Conservation (phyloP, 768 basidiomycete species). For the Pulveroboletus sp. region DNA sequence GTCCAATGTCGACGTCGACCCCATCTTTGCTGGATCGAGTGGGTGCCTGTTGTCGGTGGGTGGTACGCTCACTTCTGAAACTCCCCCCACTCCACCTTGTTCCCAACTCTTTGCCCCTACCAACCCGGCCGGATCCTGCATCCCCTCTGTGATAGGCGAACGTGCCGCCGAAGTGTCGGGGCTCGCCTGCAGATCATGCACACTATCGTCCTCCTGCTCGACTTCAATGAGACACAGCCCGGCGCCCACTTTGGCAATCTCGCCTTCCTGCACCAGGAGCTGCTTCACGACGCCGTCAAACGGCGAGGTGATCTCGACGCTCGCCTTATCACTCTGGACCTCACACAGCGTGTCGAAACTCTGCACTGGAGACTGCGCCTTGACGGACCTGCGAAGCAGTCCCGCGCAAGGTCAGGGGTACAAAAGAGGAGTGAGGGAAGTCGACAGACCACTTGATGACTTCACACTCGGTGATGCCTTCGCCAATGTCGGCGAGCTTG, state of each 20-base stretch:
- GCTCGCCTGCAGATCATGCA: not conserved
- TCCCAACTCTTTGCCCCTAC: not conserved
- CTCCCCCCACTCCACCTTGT: not conserved
- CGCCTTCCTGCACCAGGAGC: slow-evolving; percentile 72
- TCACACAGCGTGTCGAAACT: slow-evolving; percentile 76
- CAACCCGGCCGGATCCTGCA: slow-evolving; percentile 16
- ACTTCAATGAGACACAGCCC: slow-evolving; percentile 77
- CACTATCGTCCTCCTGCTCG: slow-evolving; percentile 46
- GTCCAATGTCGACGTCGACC: slow-evolving; percentile 15
- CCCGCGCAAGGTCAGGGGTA: not conserved
- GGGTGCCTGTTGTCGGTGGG: slow-evolving; percentile 42
- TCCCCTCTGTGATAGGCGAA: not conserved
- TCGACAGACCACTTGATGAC: slow-evolving; percentile 73
- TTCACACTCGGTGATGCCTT: slow-evolving; percentile 89
- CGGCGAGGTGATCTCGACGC: slow-evolving; percentile 86
- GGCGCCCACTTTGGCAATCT: slow-evolving; percentile 78
- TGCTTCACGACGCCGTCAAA: slow-evolving; percentile 72
- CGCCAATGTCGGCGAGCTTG: slow-evolving; percentile 82
- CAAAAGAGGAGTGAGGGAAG: not conserved
- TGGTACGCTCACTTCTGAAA: not conserved
- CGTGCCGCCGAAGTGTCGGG: not conserved
- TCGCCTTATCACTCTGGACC: slow-evolving; percentile 87
- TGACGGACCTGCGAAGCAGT: slow-evolving; percentile 50
- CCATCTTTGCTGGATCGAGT: slow-evolving; percentile 51
- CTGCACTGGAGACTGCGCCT: slow-evolving; percentile 45